phyloP scores from a whole-genome alignment of 1,284 basidiomycete genomes.

The Microbotryum saponariae region DNA sequence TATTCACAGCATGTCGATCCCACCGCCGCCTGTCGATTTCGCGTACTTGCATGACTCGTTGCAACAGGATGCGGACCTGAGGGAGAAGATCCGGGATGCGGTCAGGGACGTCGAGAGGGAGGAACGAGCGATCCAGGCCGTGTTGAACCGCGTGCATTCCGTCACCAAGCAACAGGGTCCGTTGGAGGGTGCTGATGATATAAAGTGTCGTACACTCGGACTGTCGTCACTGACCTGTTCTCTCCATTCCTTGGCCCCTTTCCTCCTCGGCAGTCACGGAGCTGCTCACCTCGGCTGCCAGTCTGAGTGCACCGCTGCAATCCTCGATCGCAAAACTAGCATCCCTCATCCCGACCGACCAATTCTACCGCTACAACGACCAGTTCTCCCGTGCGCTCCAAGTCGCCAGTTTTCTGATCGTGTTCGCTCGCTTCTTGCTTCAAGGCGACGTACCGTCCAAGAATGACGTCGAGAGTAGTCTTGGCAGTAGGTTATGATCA shows the following conservation, averaged over 20 bases:
- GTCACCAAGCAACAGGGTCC: conserved; percentile 7
- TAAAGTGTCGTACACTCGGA: too few species aligned
- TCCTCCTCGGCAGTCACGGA: conserved; percentile 8
- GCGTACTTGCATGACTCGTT: conserved; percentile 18
- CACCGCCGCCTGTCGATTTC: conserved; percentile 15
- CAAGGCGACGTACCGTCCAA: conserved; percentile 56
- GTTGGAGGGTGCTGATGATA: background rate
- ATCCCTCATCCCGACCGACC: conserved; percentile 53
- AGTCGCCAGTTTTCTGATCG: conserved; percentile 56
- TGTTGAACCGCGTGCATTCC: conserved; percentile 20
- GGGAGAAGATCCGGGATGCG: conserved; percentile 29
- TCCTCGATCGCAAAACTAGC: conserved; percentile 13
- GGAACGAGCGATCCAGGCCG: conserved; percentile 9
- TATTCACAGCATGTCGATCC: too few species aligned
- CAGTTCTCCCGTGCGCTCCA: conserved; percentile 36
- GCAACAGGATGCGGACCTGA: conserved; percentile 21
- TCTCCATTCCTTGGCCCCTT: background rate
- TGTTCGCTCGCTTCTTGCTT: conserved; percentile 59
- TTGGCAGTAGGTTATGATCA: conserved; percentile 55
- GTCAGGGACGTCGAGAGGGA: conserved; percentile 24
- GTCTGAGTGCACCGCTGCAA: conserved; percentile 20
- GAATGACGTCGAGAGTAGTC: conserved; percentile 48
- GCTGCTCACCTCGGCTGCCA: conserved; percentile 22
- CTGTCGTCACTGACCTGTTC: background rate
- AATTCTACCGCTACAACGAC: conserved; percentile 64